phyloP scores from a whole-genome alignment of 1,139 yeast species.

The Blastobotrys serpentis region DNA sequence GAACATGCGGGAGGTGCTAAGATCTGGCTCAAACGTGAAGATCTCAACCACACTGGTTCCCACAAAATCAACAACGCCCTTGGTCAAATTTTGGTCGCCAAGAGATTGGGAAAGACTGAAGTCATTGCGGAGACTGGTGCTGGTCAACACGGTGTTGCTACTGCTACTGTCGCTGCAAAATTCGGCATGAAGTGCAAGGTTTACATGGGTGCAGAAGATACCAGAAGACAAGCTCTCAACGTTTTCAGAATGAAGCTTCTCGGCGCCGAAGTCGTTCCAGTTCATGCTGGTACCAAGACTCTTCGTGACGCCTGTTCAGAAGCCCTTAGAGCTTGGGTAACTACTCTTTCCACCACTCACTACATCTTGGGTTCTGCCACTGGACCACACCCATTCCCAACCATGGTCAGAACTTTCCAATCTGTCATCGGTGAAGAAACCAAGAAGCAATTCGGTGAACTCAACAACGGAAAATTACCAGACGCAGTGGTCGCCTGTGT shows the following conservation, averaged over 20 bases:
- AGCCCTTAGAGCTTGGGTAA: slow-evolving; percentile 95
- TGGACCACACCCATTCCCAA: slow-evolving; percentile 99
- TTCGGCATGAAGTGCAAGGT: slow-evolving; percentile 95
- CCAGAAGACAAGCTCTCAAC: slow-evolving; percentile 94
- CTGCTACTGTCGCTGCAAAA: slow-evolving; percentile 98
- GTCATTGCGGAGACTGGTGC: slow-evolving; percentile 99
- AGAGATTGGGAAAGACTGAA: slow-evolving; percentile 83
- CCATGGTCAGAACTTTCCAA: slow-evolving; percentile 97
- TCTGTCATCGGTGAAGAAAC: slow-evolving; percentile 95
- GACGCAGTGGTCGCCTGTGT: slow-evolving; percentile 97
- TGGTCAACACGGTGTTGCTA: slow-evolving; percentile 99
- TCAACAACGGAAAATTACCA: slow-evolving; percentile 80
- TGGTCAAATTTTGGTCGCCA: slow-evolving; percentile 91
- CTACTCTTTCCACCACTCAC: slow-evolving; percentile 80
- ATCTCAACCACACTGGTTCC: slow-evolving; percentile 95
- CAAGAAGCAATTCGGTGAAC: slow-evolving; percentile 78
- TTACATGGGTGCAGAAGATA: slow-evolving; percentile 99
- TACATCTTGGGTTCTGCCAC: slow-evolving; percentile 97
- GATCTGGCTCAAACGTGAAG: slow-evolving; percentile 98
- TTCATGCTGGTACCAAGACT: slow-evolving; percentile 91
- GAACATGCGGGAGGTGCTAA: slow-evolving; percentile 95
- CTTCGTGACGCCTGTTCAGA: slow-evolving; percentile 97
- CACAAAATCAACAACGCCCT: slow-evolving; percentile 96
- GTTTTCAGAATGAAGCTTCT: slow-evolving; percentile 95
- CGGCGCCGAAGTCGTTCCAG: slow-evolving; percentile 94